Base-by-base conservation (phyloP, 148 eudicot genomes). In the Rhododendron simsii region DNA sequence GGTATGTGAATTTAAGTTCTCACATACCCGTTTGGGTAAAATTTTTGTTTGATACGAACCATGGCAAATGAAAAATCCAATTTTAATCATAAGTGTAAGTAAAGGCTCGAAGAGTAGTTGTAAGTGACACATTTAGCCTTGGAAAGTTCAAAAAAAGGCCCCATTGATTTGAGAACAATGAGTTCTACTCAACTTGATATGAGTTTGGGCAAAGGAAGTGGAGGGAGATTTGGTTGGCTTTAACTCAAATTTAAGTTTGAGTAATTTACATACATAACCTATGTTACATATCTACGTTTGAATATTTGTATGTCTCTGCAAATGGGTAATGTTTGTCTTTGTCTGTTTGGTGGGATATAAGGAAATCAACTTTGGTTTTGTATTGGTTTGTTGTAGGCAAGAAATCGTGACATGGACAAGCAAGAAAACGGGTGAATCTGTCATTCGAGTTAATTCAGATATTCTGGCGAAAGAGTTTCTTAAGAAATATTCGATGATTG, bases 351-450 rank as follows among this genome's bases (percentile, higher is more conserved):
- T 10, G 16, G 35, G 71, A 37, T 21, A 10, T 57, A 37, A 81
- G 30, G 57, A 12, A 48, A 39, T 71, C n/a, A 80, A 35, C 57
- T 83, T 78, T 84, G 3, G 50, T 84, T 84, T 44, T 61, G 18
- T 53, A 76, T 63, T 87, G 51, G 44, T 76, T 78, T 59, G 23
- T 85, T 84, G 16, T 87, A 96, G 99, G 92, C 93, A 95, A 92
- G 97, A 95, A 77, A 93, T 96, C 63, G 96, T 96, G 93, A 87
- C 91, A 69, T 96, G 98, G 99, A 91, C 90, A 51, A 92, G 93
- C 83, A 96, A 96, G 96, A 96, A 95, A 91, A 92, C 94, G 0
- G 96, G 99, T 33, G 89, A 86, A 26, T 97, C 99, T 81, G 93
- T 96, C 63, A 87, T 91, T 85, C 90, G 92, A 87, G 85, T 96